Base-by-base conservation (phyloP, 1,284 basidiomycete genomes). In the Dichomitus squalens region DNA sequence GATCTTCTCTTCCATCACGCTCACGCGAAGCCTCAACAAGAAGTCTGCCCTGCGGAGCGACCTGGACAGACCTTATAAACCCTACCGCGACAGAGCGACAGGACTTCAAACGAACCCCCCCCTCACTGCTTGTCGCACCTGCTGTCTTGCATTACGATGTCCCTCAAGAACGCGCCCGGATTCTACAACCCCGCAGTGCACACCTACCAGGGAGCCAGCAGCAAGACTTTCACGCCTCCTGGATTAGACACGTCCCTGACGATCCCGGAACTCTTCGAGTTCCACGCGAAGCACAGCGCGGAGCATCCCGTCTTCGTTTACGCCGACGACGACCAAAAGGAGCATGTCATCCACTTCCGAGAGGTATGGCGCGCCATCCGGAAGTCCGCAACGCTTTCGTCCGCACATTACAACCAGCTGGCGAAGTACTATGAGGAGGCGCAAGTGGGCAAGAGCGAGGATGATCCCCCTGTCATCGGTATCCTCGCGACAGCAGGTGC, bases 231-330 rank as follows among this genome's bases (percentile, higher is more conserved):
- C 48, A 49, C 39, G n/a, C 55, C 20, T 18, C 51, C 54, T 2
- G 41, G 18, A 16, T 18, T 60, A 9, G 38, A 54, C 48, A 58
- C 51, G 4, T 51, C 59, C 14, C 58, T 64, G 11, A 62, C 63
- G 11, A 25, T 65, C 23, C 68, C 72, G 9, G 65, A 74, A 49
- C 59, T 73, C 7, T 74, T 70, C 60, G 68, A 71, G 27, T 71
- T 65, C 64, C 72, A 76, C 47, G 59, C 60, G 31, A 48, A 59
- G n/a, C 56, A 74, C 53, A 72, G 59, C 29, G 64, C 70, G 2
- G 57, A 71, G 21, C 69, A 71, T 48, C 69, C 72, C 9, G 56
- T 74, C 3, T 73, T 71, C 52, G 62, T 65, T 3, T 75, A 70
- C 41, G 46, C 55, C n/a, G 55, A 65, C 34, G 67, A 53, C 50